Conservation (phyloP, 139 green algal species). For the Astrephomene gubernaculifera region DNA sequence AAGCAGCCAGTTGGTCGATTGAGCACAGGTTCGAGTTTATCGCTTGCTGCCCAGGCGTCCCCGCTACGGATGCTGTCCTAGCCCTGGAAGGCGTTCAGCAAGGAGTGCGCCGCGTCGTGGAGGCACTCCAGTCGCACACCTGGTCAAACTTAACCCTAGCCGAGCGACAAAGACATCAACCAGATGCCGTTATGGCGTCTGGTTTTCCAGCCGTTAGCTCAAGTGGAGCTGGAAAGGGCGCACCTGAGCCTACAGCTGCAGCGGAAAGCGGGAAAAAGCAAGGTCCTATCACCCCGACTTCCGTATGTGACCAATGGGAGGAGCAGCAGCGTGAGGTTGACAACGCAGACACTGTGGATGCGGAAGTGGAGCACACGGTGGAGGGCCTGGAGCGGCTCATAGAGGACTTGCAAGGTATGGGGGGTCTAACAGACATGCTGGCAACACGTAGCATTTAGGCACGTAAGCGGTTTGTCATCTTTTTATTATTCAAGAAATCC, state of each 20-base stretch:
- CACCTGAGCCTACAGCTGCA: too few species aligned
- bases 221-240: too few species aligned
- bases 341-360: not conserved
- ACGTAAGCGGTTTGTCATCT: not conserved
- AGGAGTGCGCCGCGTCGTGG: slow-evolving; percentile 56
- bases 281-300: not conserved
- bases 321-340: not conserved
- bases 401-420: slow-evolving; percentile 17
- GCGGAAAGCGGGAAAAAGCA: not conserved
- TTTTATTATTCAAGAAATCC: not conserved
- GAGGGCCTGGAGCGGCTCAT: slow-evolving; percentile 32
- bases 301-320: not conserved
- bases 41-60: slow-evolving; percentile 4
- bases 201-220: too few species aligned
- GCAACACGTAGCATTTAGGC: not conserved
- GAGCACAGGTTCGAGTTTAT: slow-evolving; percentile 49
- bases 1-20: slow-evolving; percentile 39
- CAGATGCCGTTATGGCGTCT: too few species aligned
- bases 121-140: slow-evolving; percentile 71
- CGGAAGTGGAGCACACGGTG: not conserved
- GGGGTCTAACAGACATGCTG: not conserved
- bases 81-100: slow-evolving; percentile 51
- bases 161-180: not conserved
- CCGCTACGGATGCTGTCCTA: not conserved
- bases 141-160: slow-evolving; percentile 58